Evolutionary conservation across 495 filamentous ascomycete species (phyloP).

Genomic region (Daldinia bambusicola): DNA sequence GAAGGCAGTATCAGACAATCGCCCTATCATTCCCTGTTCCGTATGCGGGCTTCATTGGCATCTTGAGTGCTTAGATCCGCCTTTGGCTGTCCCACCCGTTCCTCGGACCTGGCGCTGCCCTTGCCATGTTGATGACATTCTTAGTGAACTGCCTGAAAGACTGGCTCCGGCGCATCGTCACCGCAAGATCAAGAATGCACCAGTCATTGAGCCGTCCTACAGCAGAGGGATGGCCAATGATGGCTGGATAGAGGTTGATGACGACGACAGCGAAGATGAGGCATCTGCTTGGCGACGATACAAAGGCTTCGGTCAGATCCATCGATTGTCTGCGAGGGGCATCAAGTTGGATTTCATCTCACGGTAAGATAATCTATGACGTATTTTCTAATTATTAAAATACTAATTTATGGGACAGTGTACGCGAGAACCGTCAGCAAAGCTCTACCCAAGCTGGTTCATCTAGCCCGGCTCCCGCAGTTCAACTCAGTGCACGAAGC

Average conservation of each 20-base stretch:
- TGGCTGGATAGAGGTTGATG: constrained; percentile 80
- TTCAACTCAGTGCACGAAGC: constrained; percentile 22
- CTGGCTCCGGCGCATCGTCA: constrained; percentile 61
- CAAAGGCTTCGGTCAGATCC: constrained; percentile 67
- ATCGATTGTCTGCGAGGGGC: constrained; percentile 74
- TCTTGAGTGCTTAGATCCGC: constrained; percentile 89
- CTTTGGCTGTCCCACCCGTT: constrained; percentile 77
- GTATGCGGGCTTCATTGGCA: constrained; percentile 86
- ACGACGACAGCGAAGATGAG: constrained; percentile 64
- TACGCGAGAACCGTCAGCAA: constrained; percentile 46
- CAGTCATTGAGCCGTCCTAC: constrained; percentile 57
- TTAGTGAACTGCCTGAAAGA: constrained; percentile 51
- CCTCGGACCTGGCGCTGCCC: constrained; percentile 87
- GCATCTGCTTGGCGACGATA: constrained; percentile 53
- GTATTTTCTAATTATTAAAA: constrained; percentile 5
- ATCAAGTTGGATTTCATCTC: constrained; percentile 81
- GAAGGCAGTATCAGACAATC: constrained; percentile 62
- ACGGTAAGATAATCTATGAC: constrained; percentile 51
- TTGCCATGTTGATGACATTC: constrained; percentile 75
- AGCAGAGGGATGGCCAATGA: constrained; percentile 75
- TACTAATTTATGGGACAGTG: constrained; percentile 41
- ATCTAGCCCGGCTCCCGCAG: constrained; percentile 35
- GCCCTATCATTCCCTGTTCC: constrained; percentile 81
- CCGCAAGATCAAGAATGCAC: constrained; percentile 63
- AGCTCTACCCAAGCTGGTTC: constrained; percentile 21